Conservation (phyloP, 345 rosid species). For the Euphorbia pulcherrima region DNA sequence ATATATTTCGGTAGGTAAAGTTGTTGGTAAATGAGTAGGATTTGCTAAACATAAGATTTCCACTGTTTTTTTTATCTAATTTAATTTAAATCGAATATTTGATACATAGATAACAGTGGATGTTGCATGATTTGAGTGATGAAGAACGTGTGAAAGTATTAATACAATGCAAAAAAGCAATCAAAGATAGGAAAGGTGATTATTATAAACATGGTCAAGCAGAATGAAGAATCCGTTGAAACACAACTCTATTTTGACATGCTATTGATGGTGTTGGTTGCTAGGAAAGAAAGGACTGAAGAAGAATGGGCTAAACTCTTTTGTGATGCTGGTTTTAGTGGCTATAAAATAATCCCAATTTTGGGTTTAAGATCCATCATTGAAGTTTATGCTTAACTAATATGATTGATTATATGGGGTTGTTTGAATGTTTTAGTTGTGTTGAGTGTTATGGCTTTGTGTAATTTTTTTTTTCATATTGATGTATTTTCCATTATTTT, state of each 20-base stretch:
- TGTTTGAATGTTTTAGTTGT: too few relatives aligned
- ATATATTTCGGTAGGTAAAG: too few relatives aligned
- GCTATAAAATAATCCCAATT: neutral
- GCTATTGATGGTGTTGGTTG: slow-evolving; percentile 17
- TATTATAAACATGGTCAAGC: slow-evolving; percentile 7
- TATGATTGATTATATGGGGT: too few relatives aligned
- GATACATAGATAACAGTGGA: slow-evolving; percentile 8
- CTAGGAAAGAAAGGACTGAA: slow-evolving; percentile 17
- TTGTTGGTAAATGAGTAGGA: too few relatives aligned
- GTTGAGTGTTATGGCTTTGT: too few relatives aligned
- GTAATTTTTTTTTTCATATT: too few relatives aligned
- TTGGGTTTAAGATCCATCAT: slow-evolving; percentile 10
- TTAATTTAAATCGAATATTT: too few relatives aligned
- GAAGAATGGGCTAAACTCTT: slow-evolving; percentile 12
- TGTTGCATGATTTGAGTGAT: slow-evolving; percentile 11
- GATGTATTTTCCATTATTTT: too few relatives aligned
- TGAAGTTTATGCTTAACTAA: neutral
- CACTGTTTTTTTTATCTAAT: too few relatives aligned
- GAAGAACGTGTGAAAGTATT: slow-evolving; percentile 13
- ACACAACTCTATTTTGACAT: slow-evolving; percentile 26
- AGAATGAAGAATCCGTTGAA: neutral
- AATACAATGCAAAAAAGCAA: slow-evolving; percentile 2
- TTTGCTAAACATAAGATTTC: too few relatives aligned
- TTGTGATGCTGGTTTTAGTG: neutral
- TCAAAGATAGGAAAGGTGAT: slow-evolving; percentile 9